phyloP scores from a whole-genome alignment of 2,329 filamentous ascomycete species.

The Cadophora sp. region DNA sequence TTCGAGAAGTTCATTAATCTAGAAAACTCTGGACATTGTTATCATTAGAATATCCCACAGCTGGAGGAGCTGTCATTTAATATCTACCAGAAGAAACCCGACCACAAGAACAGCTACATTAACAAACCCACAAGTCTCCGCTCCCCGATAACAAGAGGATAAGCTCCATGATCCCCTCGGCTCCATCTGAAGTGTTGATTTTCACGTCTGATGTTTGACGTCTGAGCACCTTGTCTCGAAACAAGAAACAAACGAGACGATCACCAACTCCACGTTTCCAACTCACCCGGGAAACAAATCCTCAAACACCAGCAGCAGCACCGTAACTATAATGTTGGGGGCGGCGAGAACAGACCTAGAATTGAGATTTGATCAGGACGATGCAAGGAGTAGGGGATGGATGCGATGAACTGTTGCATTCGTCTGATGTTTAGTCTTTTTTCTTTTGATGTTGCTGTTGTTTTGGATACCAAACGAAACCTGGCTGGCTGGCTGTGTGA shows the following conservation, averaged over 20 bases:
- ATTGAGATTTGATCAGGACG: background rate
- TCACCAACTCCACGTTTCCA: conserved; percentile 12
- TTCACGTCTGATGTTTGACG: conserved; percentile 3
- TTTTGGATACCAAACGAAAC: conserved; percentile 13
- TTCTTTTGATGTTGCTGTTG: background rate
- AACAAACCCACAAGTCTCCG: background rate
- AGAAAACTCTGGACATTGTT: too few species aligned
- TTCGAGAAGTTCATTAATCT: too few species aligned
- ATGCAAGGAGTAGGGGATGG: conserved; percentile 9
- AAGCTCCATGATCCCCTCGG: conserved; percentile 2
- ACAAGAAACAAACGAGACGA: conserved; percentile 14
- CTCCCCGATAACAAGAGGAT: background rate
- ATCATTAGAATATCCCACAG: background rate
- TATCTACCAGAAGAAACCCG: too few species aligned
- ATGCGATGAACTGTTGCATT: conserved; percentile 5
- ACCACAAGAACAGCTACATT: too few species aligned
- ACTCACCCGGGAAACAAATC: background rate
- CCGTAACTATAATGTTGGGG: background rate
- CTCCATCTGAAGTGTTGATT: background rate
- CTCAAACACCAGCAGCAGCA: background rate
- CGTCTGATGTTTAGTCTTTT: conserved; percentile 7
- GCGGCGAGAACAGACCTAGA: background rate
- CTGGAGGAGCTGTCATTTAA: background rate
- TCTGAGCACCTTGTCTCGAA: background rate
- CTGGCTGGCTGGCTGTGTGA: background rate